phyloP scores from a whole-genome alignment of 1,139 yeast genomes.

The Saccharomyces hybrid region DNA sequence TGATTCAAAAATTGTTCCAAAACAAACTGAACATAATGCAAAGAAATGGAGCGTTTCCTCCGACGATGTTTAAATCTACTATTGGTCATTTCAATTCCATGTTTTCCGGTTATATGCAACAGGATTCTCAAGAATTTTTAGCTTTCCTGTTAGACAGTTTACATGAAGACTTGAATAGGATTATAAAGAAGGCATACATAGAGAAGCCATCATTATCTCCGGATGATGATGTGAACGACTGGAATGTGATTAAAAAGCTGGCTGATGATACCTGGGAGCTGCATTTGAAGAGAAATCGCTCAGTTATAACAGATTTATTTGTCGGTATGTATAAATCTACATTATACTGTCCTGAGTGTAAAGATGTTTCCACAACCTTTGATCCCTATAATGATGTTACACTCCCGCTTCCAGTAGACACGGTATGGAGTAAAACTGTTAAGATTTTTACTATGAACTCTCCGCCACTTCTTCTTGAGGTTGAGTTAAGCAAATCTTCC shows the following conservation, averaged over 20 bases:
- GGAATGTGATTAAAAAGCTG: slow-evolving; percentile 47
- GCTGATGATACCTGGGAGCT: slow-evolving; percentile 78
- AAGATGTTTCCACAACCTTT: slow-evolving; percentile 76
- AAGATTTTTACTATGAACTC: slow-evolving; percentile 54
- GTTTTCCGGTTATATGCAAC: slow-evolving; percentile 87
- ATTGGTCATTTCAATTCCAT: slow-evolving; percentile 74
- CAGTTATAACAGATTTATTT: slow-evolving; percentile 76
- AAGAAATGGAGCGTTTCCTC: slow-evolving; percentile 34
- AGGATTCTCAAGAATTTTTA: slow-evolving; percentile 91
- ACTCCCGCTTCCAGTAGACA: slow-evolving; percentile 74
- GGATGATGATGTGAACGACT: slow-evolving; percentile 50
- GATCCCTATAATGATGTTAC: slow-evolving; percentile 93
- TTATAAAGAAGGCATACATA: slow-evolving; percentile 72
- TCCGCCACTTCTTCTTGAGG: slow-evolving; percentile 47
- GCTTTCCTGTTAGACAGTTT: slow-evolving; percentile 86
- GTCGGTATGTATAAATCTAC: slow-evolving; percentile 90
- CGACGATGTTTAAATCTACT: slow-evolving; percentile 70
- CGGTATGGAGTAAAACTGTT: slow-evolving; percentile 65
- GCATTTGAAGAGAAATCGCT: slow-evolving; percentile 76
- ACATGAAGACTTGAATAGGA: slow-evolving; percentile 88
- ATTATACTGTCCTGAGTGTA: slow-evolving; percentile 77
- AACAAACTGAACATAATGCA: slow-evolving; percentile 13
- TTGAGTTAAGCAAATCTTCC: slow-evolving; percentile 62
- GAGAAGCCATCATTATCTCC: slow-evolving; percentile 73
- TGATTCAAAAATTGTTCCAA: slow-evolving; percentile 52